Base-by-base conservation (phyloP, 495 filamentous ascomycete species). In the Aspergillus asperescens region DNA sequence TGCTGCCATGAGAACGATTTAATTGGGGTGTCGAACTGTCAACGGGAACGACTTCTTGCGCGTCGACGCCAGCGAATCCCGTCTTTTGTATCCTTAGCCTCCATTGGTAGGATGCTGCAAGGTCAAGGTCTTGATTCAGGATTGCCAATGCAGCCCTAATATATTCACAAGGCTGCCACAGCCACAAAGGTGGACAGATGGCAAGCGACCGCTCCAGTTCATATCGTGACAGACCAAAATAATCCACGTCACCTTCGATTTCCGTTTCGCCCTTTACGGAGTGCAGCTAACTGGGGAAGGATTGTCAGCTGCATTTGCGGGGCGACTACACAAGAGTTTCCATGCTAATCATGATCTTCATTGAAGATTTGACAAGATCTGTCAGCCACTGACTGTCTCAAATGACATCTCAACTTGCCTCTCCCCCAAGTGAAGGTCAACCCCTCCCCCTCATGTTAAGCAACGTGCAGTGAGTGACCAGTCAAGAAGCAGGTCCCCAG, bases 241-340 rank as follows among this genome's bases (percentile, higher is more conserved):
- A 35, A 56, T 60, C 55, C 62, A 62, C 62, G 62, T 65, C 62
- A 65, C 62, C 48, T 41, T 29, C 23, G 35, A n/a, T 47, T 49
- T 35, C 44, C 19, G 22, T 45, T n/a, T n/a, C n/a, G n/a, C n/a
- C n/a, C 35, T 59, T 52, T 42, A 56, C 47, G 54, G 58, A 53
- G 38, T 50, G 50, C 46, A 38, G 55, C 48, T 41, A 53, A 38
- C 54, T 57, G 57, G 60, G 54, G 55, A 52, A 49, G 35, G 39
- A 53, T 50, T 54, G 40, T 45, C 52, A 42, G 48, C 29, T 58
- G 48, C 48, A 52, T 56, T 43, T 59, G 62, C 59, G 62, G 62
- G 62, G 62, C 62, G 40, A 29, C 54, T 47, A 43, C 31, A 50
- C 52, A 29, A 56, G 37, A 45, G 39, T 31, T 49, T 47, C 23